Base-by-base conservation (phyloP, 345 rosid species). In the Eucalyptus polyanthemos region DNA sequence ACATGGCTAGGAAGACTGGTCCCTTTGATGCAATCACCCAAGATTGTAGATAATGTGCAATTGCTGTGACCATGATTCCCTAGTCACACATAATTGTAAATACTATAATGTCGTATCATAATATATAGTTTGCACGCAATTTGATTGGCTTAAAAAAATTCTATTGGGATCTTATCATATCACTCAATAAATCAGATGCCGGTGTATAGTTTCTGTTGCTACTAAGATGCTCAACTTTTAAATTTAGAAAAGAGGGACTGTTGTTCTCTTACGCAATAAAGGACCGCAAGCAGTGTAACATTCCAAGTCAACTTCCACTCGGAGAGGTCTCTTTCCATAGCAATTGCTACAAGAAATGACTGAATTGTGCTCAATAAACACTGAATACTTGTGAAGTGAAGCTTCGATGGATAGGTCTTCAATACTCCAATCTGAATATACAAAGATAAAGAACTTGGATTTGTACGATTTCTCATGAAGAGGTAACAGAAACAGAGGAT, bases 241-340 rank as follows among this genome's bases (percentile, higher is more conserved):
- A 50, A 54, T 54, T 51, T 45, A n/a, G 54, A 87, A n/a, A 40
- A n/a, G 69, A 3, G 72, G 76, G 19, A 72, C 7, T 54, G 15
- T 37, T 80, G 87, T 89, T 67, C 47, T 54, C 45, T 93, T 97
- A 97, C 98, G 42, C 98, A 95, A 87, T 97, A 97, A 87, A 93
- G 91, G 17, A 96, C 94, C 5, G 98, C 95, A 4, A 94, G 87
- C 51, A 97, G 97, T 87, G 94, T 91, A 56, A 95, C 86, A 89
- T 97, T 91, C 97, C 96, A 95, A 14, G 95, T 97, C 83, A 97
- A 92, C 91, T 91, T 93, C 99, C 99, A 97, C 85, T 95, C 93
- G 5, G 72, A 81, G 44, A 94, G 95, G 88, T 96, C 93, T 93
- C 98, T 95, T 89, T 92, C 98, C 34, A 94, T 17, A 85, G 93